A percentile compares a stretch with the other conserved stretches of the same genome.
Evolutionary conservation across 2,329 filamentous ascomycete genomes (phyloP).

Genomic region (Talaromyces sp.): DNA sequence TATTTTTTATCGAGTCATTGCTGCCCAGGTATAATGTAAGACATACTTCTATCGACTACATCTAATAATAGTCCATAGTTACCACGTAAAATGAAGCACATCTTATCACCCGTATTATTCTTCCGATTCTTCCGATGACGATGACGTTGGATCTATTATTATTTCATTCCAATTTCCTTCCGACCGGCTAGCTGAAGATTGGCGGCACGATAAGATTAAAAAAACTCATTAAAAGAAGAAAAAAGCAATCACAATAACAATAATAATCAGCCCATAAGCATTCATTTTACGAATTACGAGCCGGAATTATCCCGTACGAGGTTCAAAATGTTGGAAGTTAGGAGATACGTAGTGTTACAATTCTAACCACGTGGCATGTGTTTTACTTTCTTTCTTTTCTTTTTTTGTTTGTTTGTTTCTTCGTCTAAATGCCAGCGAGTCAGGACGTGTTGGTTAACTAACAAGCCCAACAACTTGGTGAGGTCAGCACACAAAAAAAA

Average conservation of each 20-base stretch:
- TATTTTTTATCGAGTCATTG: too few species aligned
- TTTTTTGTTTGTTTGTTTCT: not conserved
- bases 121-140: not conserved
- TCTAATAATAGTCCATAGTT: not conserved
- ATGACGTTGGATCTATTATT: not conserved
- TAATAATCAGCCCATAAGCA: not conserved
- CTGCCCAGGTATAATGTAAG: too few species aligned
- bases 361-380: not conserved
- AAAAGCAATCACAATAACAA: not conserved
- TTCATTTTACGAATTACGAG: not conserved
- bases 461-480: too few species aligned
- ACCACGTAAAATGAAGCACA: not conserved
- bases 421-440: too few species aligned
- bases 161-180: not conserved
- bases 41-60: too few species aligned
- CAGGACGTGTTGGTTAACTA: not conserved
- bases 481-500: too few species aligned
- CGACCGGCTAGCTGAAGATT: too few species aligned
- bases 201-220: not conserved
- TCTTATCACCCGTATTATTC: not conserved
- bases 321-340: too few species aligned
- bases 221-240: not conserved
- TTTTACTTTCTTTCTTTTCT: too few species aligned
- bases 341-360: not conserved
- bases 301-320: not conserved